Evolutionary conservation across 768 basidiomycete species (phyloP).

Genomic region (Kwoniella newhampshirensis): DNA sequence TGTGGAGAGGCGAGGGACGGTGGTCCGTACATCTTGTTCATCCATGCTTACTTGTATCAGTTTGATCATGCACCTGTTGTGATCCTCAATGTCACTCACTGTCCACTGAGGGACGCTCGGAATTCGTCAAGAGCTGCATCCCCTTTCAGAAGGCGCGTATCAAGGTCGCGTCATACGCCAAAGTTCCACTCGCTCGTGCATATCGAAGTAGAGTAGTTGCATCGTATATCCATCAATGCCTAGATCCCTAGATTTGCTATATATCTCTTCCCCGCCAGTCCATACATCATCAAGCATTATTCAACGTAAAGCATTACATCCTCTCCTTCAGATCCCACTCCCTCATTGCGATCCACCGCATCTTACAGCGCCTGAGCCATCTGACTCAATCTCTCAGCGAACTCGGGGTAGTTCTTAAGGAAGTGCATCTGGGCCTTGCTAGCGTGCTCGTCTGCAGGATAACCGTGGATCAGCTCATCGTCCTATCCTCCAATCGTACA

Average conservation of each 20-base stretch:
- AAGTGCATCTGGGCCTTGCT: slow-evolving; percentile 80
- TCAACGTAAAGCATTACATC: neutral
- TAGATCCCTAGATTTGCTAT: neutral
- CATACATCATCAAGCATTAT: neutral
- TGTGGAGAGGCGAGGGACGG: slow-evolving; percentile 20
- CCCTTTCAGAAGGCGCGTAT: no score
- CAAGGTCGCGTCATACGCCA: no score
- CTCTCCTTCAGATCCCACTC: neutral
- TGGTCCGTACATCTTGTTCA: slow-evolving; percentile 21
- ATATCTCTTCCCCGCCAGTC: neutral
- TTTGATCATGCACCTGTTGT: neutral
- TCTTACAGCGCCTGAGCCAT: slow-evolving; percentile 47
- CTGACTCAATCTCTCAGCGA: slow-evolving; percentile 59
- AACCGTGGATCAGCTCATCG: neutral
- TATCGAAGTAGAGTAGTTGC: slow-evolving; percentile 15
- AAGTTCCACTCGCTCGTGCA: neutral
- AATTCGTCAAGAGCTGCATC: no score
- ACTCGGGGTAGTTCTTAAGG: slow-evolving; percentile 74
- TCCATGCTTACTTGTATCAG: neutral
- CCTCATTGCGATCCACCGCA: neutral
- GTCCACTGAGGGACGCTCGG: no score
- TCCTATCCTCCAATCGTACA: neutral
- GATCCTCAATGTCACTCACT: no score
- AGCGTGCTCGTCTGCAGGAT: slow-evolving; percentile 60
- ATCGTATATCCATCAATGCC: slow-evolving; percentile 16